These are phyloP conservation scores for Bruguiera gymnorhiza DNA, from an alignment of 345 rosid species.

Conservation along the genomic window DNA sequence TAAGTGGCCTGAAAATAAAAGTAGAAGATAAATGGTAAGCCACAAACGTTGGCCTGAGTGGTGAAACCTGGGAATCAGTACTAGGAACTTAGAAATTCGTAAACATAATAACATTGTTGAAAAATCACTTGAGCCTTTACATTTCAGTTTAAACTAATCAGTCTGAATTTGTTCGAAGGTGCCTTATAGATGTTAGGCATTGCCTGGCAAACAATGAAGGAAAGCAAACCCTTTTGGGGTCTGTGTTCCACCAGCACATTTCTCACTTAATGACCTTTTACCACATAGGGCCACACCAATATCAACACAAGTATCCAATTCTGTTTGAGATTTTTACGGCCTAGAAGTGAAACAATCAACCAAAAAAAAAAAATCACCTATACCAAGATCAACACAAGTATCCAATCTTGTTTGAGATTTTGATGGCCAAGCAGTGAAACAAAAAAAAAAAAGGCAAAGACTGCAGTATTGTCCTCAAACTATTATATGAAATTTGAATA, in stretches of 20 bases:
- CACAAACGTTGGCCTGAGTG: neutral
- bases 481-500: neutral
- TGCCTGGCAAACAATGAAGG: neutral
- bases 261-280: neutral
- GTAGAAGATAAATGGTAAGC: slow-evolving; percentile 6
- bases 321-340: neutral
- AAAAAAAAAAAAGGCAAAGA: too few species aligned
- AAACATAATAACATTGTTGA: neutral
- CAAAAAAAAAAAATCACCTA: neutral
- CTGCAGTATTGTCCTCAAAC: neutral
- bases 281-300: neutral
- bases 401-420: neutral
- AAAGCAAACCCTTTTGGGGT: neutral
- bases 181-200: too few species aligned
- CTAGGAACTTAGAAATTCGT: neutral
- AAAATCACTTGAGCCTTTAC: neutral
- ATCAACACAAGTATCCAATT: neutral
- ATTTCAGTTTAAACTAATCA: neutral
- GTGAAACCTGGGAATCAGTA: neutral
- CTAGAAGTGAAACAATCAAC: neutral
- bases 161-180: neutral
- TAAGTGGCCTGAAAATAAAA: slow-evolving; percentile 54
- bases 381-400: neutral
- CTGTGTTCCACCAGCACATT: neutral
- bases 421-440: neutral